A percentile compares a stretch with the other conserved stretches of the same genome.
These are phyloP conservation scores for Fusarium sp. DNA, from an alignment of 2,329 filamentous ascomycete species.

Conservation along the genomic window DNA sequence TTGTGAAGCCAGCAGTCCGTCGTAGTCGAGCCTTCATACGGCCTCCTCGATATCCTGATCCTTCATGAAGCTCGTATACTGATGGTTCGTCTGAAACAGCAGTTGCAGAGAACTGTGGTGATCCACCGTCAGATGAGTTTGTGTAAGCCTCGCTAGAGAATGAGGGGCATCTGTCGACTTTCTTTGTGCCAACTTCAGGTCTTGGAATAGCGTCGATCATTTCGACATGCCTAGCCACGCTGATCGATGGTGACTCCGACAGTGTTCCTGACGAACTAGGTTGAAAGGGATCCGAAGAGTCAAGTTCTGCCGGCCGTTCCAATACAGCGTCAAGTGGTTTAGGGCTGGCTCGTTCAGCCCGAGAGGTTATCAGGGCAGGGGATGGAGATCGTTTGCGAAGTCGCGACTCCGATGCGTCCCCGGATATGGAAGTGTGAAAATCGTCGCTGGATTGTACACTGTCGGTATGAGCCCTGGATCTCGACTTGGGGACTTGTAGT, in stretches of 20 bases:
- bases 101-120: conserved; percentile 17
- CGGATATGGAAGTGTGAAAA: not conserved
- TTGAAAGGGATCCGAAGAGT: conserved; percentile 14
- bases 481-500: not conserved
- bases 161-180: conserved; percentile 8
- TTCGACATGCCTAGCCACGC: not conserved
- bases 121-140: conserved; percentile 9
- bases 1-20: conserved; percentile 47
- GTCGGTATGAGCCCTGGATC: not conserved
- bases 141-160: conserved; percentile 6
- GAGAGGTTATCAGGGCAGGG: not conserved
- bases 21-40: conserved; percentile 48
- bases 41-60: conserved; percentile 43
- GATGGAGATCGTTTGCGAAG: conserved; percentile 16
- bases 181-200: not conserved
- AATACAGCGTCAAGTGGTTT: conserved; percentile 24
- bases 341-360: not conserved
- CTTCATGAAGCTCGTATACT: conserved; percentile 48
- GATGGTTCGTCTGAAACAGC: conserved; percentile 20
- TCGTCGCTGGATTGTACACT: conserved; percentile 22
- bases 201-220: not conserved
- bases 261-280: not conserved
- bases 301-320: conserved; percentile 19
- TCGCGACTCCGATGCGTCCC: not conserved
- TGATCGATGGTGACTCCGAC: not conserved